phyloP scores from a whole-genome alignment of 2,329 filamentous ascomycete species.

The Colletotrichum chrysophilum region DNA sequence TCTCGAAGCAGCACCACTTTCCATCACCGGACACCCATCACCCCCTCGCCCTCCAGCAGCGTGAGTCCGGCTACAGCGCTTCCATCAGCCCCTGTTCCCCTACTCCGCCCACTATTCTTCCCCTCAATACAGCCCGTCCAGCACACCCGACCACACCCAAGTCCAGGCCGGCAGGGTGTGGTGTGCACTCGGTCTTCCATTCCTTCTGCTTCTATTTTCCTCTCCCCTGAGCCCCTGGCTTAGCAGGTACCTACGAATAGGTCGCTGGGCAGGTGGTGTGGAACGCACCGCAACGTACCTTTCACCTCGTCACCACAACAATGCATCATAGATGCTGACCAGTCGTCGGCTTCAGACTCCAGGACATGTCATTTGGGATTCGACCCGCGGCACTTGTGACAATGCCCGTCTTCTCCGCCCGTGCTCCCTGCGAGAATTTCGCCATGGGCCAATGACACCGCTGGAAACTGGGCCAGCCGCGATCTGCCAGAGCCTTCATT shows the following conservation, averaged over 20 bases:
- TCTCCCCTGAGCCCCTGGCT: background rate
- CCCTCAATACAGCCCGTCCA: background rate
- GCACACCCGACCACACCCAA: background rate
- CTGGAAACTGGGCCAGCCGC: background rate
- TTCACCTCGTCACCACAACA: background rate
- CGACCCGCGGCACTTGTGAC: background rate
- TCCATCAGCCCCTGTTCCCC: background rate
- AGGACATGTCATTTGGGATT: background rate
- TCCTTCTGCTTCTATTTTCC: background rate
- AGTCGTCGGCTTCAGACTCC: background rate
- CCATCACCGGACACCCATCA: background rate
- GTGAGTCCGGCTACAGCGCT: background rate
- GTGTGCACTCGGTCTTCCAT: background rate
- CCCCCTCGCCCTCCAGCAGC: background rate
- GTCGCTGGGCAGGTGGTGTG: background rate
- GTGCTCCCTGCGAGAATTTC: background rate
- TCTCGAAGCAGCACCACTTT: background rate
- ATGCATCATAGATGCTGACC: background rate
- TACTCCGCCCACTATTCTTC: background rate
- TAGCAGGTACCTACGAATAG: background rate
- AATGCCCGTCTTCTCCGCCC: background rate
- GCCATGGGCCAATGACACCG: background rate
- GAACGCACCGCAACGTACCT: background rate
- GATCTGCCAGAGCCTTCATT: background rate
- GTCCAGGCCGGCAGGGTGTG: background rate